A percentile compares a stretch with the other conserved stretches of the same genome.
Conservation (phyloP, 2,329 filamentous ascomycete species). For the Sclerotinia trifoliorum region DNA sequence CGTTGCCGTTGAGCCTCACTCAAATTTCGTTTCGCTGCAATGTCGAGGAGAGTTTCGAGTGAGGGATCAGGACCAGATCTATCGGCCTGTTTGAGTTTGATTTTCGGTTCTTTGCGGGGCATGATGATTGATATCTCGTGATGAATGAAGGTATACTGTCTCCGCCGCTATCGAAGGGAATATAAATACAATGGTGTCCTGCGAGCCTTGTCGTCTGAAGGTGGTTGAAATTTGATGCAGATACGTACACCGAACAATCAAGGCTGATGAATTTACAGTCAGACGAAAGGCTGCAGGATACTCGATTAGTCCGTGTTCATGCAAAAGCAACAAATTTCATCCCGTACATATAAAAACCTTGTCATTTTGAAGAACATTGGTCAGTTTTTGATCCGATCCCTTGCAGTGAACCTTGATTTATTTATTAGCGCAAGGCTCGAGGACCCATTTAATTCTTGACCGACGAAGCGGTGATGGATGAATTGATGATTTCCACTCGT, state of each 20-base stretch:
- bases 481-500: conserved; percentile 4
- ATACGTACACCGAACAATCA: not conserved
- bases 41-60: conserved; percentile 68
- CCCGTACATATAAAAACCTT: not conserved
- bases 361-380: not conserved
- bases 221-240: not conserved
- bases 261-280: not conserved
- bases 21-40: conserved; percentile 65
- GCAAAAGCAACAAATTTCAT: not conserved
- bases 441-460: conserved; percentile 8
- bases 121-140: not conserved
- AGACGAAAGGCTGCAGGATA: conserved; percentile 12
- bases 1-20: conserved; percentile 30
- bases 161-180: not conserved
- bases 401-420: not conserved
- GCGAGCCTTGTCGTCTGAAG: conserved; percentile 1
- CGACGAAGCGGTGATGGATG: not conserved
- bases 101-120: conserved; percentile 43
- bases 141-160: not conserved
- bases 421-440: conserved; percentile 9
- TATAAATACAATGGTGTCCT: not conserved
- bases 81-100: conserved; percentile 69
- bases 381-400: not conserved
- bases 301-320: not conserved
- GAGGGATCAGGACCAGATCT: conserved; percentile 55